Conservation (phyloP, 192 early-diverging fungal genomes). For the Powellomyces hirtus region DNA sequence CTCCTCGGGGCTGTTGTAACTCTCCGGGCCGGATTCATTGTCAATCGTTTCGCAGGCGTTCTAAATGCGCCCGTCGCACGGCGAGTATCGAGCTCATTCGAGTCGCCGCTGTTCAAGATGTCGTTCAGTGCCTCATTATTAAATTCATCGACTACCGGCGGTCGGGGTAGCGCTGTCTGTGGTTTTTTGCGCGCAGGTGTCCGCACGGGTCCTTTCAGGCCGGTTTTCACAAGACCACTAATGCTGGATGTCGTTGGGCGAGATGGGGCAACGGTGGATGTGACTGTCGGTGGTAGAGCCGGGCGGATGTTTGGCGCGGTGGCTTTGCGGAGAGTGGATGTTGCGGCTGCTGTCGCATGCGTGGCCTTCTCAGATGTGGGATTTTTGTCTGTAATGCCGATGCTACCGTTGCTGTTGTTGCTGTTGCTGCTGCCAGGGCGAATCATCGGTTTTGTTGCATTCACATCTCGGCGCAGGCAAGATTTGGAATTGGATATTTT, state of each 20-base stretch:
- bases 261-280: background rate
- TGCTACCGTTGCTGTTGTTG: background rate
- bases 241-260: background rate
- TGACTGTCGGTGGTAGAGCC: background rate
- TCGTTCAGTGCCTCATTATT: slow-evolving; percentile 9
- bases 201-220: background rate
- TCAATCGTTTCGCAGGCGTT: background rate
- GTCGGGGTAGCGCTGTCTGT: background rate
- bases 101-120: slow-evolving; percentile 11
- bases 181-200: background rate
- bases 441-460: too few species aligned
- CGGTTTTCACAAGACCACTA: background rate
- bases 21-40: background rate
- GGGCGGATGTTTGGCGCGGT: too few species aligned
- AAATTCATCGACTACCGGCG: slow-evolving; percentile 10
- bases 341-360: too few species aligned
- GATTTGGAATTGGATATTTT: background rate
- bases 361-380: too few species aligned
- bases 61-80: background rate
- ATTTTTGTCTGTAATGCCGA: too few species aligned
- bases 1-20: slow-evolving; percentile 1
- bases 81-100: slow-evolving; percentile 6
- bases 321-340: too few species aligned
- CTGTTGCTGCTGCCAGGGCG: background rate
- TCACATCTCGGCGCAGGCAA: background rate